phyloP scores from a whole-genome alignment of 2,329 filamentous ascomycete genomes.

The Whalleya microplaca region DNA sequence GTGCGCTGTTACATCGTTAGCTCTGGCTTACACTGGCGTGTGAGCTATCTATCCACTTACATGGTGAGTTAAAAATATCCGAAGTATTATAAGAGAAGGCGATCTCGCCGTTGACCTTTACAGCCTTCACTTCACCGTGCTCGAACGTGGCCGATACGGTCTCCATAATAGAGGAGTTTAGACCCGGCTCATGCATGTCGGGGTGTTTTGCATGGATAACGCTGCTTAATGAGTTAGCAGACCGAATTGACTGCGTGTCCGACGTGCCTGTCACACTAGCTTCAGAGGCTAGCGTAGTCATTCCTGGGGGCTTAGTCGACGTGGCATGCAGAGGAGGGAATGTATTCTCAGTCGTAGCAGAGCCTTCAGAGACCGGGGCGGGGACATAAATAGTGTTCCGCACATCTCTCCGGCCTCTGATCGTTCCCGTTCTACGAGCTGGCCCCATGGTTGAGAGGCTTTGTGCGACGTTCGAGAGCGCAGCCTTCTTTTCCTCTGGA shows the following conservation, averaged over 20 bases:
- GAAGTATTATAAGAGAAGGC: conserved; percentile 77
- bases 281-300: conserved; percentile 65
- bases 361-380: conserved; percentile 37
- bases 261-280: conserved; percentile 63
- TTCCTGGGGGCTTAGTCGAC: conserved; percentile 49
- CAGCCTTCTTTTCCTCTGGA: conserved; percentile 72
- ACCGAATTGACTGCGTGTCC: conserved; percentile 90
- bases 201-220: conserved; percentile 76
- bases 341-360: conserved; percentile 36
- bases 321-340: conserved; percentile 42
- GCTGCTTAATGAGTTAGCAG: conserved; percentile 77
- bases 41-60: conserved; percentile 46
- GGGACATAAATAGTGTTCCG: conserved; percentile 88
- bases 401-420: conserved; percentile 87
- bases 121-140: conserved; percentile 69
- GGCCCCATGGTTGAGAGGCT: conserved; percentile 69
- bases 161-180: conserved; percentile 90
- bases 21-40: not conserved
- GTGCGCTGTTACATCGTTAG: conserved; percentile 45
- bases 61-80: conserved; percentile 50
- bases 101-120: conserved; percentile 83
- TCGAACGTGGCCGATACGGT: conserved; percentile 87
- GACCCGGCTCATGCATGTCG: conserved; percentile 76
- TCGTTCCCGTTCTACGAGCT: conserved; percentile 71
- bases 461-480: conserved; percentile 75